Evolutionary conservation across 768 basidiomycete genomes (phyloP), one percentile per base, ranked within the genome.

Genomic region (Mycena polygramma): DNA sequence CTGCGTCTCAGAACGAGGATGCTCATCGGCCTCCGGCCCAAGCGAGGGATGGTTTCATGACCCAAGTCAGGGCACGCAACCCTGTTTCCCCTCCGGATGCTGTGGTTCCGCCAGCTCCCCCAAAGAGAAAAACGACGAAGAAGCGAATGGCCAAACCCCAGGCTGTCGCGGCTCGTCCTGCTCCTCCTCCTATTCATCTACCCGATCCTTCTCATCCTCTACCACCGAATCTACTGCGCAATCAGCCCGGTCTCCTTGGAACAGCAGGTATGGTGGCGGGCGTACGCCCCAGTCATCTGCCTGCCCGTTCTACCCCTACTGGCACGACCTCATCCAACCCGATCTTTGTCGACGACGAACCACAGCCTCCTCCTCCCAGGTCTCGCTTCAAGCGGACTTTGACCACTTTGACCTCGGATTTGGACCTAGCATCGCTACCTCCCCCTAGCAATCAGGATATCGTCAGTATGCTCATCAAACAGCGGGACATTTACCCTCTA

Each of bases 191-290:
- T 52, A 92, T 94, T 30, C 69, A 82, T 24, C 79, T 94, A 1
- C 93, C 92, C 0, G 88, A 89, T 72, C 88, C 91, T 26, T 83
- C 87, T 57, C 86, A 83, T 49, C 91, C 90, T 1, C 80, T 84
- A 19, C 93, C 93, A 20, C 80, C 87, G 10, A 89, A 93, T 77
- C 92, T 93, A 66, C 80, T 94, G 59, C 90, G 93, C 37, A 93
- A 87, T 72, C 93, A 94, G 77, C 83, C 89, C 39, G 90, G 90
- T 0, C 82, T 94, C 4, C 84, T 94, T 10, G 93, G 93, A 11
- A 84, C 86, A 20, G 93, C 93, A 14, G 93, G 93, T 43, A 80
- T 92, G 49, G 88, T 94, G 22, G 89, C 87, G 46, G 88, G 88
- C 6, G 83, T 94, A 26, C 90, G 89, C 60, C 89, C 92, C 35